Evolutionary conservation across 352 stramenopile species (phyloP).

Genomic region (Halophytophthora polymorphica): DNA sequence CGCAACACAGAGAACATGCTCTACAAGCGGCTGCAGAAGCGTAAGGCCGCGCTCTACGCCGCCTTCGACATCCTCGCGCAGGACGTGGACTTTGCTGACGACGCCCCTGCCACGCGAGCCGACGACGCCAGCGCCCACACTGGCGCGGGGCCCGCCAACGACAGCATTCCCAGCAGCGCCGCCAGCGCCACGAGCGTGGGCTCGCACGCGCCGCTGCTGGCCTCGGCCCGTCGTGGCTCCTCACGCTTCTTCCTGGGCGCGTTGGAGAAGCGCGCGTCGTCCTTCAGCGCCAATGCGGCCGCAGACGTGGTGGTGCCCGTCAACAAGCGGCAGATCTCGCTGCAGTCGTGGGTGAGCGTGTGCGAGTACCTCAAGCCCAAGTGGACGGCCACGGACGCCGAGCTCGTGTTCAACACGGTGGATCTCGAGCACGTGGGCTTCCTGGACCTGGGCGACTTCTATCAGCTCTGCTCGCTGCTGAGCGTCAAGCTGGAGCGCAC

Average conservation of each 20-base stretch:
- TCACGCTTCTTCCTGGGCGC: slow-evolving; percentile 55
- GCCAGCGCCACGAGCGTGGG: slow-evolving; percentile 23
- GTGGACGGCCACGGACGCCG: slow-evolving; percentile 68
- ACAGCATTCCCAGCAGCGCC: slow-evolving; percentile 12
- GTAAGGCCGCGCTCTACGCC: slow-evolving; percentile 70
- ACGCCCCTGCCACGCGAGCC: slow-evolving; percentile 7
- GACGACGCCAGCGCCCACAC: slow-evolving; percentile 1
- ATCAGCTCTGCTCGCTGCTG: slow-evolving; percentile 73
- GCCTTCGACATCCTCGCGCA: slow-evolving; percentile 75
- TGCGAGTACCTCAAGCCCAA: slow-evolving; percentile 74
- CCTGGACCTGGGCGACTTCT: slow-evolving; percentile 68
- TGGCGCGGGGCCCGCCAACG: background rate
- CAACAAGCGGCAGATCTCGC: slow-evolving; percentile 50
- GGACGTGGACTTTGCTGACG: slow-evolving; percentile 51
- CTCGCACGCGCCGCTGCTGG: slow-evolving; percentile 29
- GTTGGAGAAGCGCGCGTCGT: slow-evolving; percentile 40
- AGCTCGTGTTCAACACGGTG: slow-evolving; percentile 79
- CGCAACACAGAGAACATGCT: slow-evolving; percentile 83
- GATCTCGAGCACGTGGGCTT: slow-evolving; percentile 63
- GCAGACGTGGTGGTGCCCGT: slow-evolving; percentile 39
- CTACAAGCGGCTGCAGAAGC: slow-evolving; percentile 83
- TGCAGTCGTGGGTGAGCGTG: slow-evolving; percentile 69
- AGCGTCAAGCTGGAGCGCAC: slow-evolving; percentile 64
- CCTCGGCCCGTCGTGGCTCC: slow-evolving; percentile 45
- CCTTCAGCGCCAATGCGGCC: slow-evolving; percentile 20